A percentile compares a stretch with the other conserved stretches of the same genome.
These are phyloP conservation scores for Reutealis trisperma DNA, from an alignment of 345 rosid genomes.

Conservation along the genomic window DNA sequence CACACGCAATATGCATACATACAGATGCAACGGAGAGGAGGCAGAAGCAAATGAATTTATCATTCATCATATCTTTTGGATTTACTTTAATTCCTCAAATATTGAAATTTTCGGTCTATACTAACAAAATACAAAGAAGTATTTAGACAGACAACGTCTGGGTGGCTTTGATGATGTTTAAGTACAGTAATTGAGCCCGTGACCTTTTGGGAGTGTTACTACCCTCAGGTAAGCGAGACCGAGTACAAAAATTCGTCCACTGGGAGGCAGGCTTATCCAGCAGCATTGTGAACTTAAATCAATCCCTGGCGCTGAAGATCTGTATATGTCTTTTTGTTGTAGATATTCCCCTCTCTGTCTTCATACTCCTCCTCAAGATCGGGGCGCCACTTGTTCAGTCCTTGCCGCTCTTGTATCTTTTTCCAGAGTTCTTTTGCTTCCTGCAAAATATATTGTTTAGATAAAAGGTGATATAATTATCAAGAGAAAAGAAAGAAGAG, in stretches of 20 bases:
- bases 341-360: conserved; percentile 95
- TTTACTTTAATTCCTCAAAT: neutral
- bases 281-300: conserved; percentile 34
- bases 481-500: neutral
- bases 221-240: neutral
- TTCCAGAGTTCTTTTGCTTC: conserved; percentile 98
- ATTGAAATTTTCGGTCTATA: neutral
- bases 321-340: conserved; percentile 93
- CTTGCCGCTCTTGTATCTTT: conserved; percentile 81
- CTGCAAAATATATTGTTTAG: conserved; percentile 33
- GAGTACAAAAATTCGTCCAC: neutral
- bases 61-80: neutral
- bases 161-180: neutral
- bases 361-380: conserved; percentile 99
- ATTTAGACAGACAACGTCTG: neutral
- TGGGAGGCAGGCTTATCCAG: neutral
- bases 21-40: neutral
- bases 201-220: neutral
- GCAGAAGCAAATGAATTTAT: neutral
- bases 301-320: conserved; percentile 99
- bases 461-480: neutral
- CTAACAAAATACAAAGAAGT: neutral
- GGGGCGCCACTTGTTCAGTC: conserved; percentile 95
- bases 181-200: neutral
- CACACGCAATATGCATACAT: neutral